Evolutionary conservation across 345 rosid species (phyloP).

Genomic region (Zanthoxylum bungeanum): DNA sequence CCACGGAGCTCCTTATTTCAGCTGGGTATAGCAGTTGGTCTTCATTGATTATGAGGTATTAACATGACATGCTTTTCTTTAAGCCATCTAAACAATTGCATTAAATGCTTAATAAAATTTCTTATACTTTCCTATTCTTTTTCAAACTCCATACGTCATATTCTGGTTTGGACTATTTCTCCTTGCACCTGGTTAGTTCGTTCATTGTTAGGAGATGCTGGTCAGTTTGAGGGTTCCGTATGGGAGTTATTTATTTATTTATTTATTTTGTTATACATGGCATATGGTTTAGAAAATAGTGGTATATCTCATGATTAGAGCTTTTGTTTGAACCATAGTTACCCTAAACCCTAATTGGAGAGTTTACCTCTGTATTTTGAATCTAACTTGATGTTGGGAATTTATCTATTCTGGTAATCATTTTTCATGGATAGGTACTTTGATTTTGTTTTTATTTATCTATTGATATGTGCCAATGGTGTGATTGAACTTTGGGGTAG

Average conservation of each 20-base stretch:
- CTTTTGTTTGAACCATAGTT: not conserved
- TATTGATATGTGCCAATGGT: not conserved
- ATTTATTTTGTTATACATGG: not conserved
- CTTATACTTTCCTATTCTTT: not conserved
- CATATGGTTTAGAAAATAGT: not conserved
- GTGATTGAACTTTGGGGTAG: not conserved
- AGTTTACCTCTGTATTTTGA: not conserved
- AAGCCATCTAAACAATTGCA: not conserved
- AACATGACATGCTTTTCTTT: not conserved
- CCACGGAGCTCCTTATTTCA: slow-evolving; percentile 38
- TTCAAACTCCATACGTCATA: not conserved
- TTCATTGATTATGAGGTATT: slow-evolving; percentile 70
- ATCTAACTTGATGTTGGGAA: not conserved
- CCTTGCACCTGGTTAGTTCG: not conserved
- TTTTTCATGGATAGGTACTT: not conserved
- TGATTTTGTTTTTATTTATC: not conserved
- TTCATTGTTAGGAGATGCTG: not conserved
- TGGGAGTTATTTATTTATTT: not conserved
- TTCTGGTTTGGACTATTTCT: not conserved
- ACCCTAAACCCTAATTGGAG: not conserved
- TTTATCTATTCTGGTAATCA: not conserved
- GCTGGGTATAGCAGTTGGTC: slow-evolving; percentile 65
- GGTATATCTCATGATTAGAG: not conserved
- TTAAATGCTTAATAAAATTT: not conserved
- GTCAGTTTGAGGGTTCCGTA: not conserved